Evolutionary conservation across 2,329 filamentous ascomycete genomes (phyloP), one percentile per base, ranked within the genome.

Genomic region (Aspergillus phoenicis): DNA sequence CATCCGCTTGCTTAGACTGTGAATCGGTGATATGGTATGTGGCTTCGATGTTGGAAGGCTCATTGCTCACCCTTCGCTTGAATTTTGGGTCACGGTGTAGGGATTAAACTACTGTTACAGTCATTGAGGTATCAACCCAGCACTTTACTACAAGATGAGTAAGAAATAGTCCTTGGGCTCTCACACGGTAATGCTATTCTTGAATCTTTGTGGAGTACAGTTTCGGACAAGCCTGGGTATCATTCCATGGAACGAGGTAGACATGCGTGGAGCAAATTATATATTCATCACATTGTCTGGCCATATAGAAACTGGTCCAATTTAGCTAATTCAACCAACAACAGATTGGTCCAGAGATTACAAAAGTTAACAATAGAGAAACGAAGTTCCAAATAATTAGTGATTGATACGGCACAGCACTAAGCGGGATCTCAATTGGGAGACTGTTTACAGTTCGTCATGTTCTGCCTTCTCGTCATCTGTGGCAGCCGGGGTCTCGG

Each of bases 371-470:
- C 13, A 45, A n/a, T 24, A 20, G 33, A 24, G 7, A 45, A 22
- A 13, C 47, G 11, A 51, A 33, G 33, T 17, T 17, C 8, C 33
- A 8, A 15, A 4, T 17, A 33, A 30, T 30, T 30, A 51, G 26
- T 22, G 36, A 38, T 47, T 63, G 45, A 53, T 58, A 60, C 51
- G 62, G 58, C 24, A 58, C 33, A 38, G 57, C 52, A 47, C 33
- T 36, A 38, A 56, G n/a, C 22, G 53, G 43, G 24, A 61, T 22
- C 36, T 24, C 48, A 60, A 45, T 54, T 47, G 17, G 24, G 15
- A 47, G 22, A 47, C 30, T 57, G 57, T 69, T 75, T 69, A 79
- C 64, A 79, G 66, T 67, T 79, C 77, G 66, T 79, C 76, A 60
- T 79, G 77, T 8, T 64, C 68, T 51, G 69, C 63, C 62, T 69